Evolutionary conservation across 2,329 filamentous ascomycete genomes (phyloP).

Genomic region (Bretziella fagacearum): DNA sequence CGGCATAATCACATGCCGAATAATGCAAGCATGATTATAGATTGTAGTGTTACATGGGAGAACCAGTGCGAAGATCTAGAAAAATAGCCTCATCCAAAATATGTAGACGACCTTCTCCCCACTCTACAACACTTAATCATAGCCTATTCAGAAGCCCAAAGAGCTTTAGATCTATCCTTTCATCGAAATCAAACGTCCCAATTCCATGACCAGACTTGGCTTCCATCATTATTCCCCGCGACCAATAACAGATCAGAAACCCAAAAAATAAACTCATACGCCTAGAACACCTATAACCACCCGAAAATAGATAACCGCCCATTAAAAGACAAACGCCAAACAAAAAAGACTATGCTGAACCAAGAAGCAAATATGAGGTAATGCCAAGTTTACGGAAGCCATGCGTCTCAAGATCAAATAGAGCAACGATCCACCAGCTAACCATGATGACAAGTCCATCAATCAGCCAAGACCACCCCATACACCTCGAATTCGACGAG

Average conservation of each 20-base stretch:
- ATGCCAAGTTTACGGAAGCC: not conserved
- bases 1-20: too few species aligned
- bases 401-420: not conserved
- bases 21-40: too few species aligned
- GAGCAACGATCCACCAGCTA: not conserved
- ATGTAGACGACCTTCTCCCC: too few species aligned
- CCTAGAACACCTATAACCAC: slow-evolving; percentile 9
- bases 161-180: too few species aligned
- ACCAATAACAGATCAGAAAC: not conserved
- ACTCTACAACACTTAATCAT: too few species aligned
- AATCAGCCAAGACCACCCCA: slow-evolving; percentile 51
- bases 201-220: not conserved
- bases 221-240: not conserved
- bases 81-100: too few species aligned
- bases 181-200: too few species aligned
- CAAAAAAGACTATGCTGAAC: too few species aligned
- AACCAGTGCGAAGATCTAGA: too few species aligned
- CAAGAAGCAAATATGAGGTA: not conserved
- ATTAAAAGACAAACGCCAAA: not conserved
- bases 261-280: not conserved
- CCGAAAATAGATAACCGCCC: not conserved
- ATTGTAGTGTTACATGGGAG: too few species aligned
- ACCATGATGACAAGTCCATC: slow-evolving; percentile 17
- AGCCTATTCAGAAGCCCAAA: too few species aligned
- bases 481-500: slow-evolving; percentile 58